phyloP scores from a whole-genome alignment of 768 basidiomycete species.

The Rhodocollybia butyracea region DNA sequence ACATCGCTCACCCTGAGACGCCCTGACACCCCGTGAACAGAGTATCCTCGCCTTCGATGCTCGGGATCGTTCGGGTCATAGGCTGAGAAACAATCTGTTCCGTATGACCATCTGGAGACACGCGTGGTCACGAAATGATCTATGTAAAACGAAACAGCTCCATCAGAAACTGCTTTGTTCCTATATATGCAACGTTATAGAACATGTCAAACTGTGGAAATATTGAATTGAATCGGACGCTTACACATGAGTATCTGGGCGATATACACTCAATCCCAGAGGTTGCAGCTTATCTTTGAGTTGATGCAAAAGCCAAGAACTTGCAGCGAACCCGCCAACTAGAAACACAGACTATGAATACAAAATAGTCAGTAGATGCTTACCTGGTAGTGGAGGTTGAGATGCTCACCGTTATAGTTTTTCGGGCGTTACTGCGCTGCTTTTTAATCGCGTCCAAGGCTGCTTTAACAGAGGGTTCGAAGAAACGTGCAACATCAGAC shows the following conservation, averaged over 20 bases:
- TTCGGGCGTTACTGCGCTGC: constrained; percentile 26
- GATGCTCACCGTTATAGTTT: constrained; percentile 27
- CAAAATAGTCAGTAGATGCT: background rate
- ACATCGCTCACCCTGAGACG: constrained; percentile 19
- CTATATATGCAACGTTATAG: constrained; percentile 17
- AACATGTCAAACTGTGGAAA: background rate
- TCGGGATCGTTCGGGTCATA: constrained; percentile 26
- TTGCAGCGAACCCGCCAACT: constrained; percentile 53
- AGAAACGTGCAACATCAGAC: constrained; percentile 34
- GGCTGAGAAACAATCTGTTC: constrained; percentile 22
- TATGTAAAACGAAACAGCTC: constrained; percentile 34
- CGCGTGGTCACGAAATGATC: constrained; percentile 35
- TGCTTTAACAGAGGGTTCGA: constrained; percentile 38
- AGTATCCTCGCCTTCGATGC: constrained; percentile 26
- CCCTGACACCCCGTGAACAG: constrained; percentile 22
- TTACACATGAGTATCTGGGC: constrained; percentile 46
- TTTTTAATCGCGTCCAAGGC: constrained; percentile 32
- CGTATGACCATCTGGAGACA: constrained; percentile 34
- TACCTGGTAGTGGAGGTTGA: background rate
- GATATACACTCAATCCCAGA: constrained; percentile 30
- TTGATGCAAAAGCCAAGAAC: constrained; percentile 42
- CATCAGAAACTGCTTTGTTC: constrained; percentile 41
- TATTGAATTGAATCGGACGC: constrained; percentile 17
- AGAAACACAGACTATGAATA: constrained; percentile 36
- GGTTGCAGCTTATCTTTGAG: constrained; percentile 33